phyloP scores from a whole-genome alignment of 139 green algal genomes.

The Asterochloris erici region DNA sequence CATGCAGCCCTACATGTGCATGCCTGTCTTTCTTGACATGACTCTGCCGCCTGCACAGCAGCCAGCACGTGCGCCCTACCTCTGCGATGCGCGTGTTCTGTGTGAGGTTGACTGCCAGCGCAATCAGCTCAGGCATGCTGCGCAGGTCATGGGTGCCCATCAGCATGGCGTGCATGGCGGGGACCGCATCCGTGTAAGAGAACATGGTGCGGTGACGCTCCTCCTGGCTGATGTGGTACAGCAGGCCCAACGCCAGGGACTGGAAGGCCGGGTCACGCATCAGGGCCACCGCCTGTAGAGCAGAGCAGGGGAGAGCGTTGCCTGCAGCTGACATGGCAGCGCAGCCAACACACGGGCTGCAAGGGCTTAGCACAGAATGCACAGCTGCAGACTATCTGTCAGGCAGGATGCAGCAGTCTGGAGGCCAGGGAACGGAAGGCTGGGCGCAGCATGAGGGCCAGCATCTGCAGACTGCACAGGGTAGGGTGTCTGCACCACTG shows the following conservation, averaged over 20 bases:
- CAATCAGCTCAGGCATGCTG: constrained; percentile 73
- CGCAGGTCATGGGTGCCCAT: constrained; percentile 49
- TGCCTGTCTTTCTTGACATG: no score
- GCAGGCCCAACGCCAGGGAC: constrained; percentile 66
- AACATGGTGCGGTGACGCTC: constrained; percentile 78
- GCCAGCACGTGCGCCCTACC: constrained; percentile 24
- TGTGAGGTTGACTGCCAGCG: constrained; percentile 80
- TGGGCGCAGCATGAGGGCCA: neutral
- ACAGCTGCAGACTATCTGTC: neutral
- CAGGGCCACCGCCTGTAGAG: constrained; percentile 57
- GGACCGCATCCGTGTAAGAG: constrained; percentile 57
- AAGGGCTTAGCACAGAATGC: neutral
- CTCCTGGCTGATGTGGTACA: constrained; percentile 84
- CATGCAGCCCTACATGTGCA: no score
- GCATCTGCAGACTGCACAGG: neutral
- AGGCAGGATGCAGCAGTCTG: neutral
- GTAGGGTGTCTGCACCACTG: no score
- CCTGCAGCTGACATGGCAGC: neutral
- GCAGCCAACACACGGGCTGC: neutral
- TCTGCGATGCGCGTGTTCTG: constrained; percentile 69
- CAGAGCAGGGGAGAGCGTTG: neutral
- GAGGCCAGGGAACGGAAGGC: neutral
- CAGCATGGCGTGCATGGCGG: constrained; percentile 43
- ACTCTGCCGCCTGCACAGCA: no score
- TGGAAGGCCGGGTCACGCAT: constrained; percentile 47